These are phyloP conservation scores for Stellera chamaejasme DNA, from an alignment of 345 rosid genomes.

Conservation along the genomic window DNA sequence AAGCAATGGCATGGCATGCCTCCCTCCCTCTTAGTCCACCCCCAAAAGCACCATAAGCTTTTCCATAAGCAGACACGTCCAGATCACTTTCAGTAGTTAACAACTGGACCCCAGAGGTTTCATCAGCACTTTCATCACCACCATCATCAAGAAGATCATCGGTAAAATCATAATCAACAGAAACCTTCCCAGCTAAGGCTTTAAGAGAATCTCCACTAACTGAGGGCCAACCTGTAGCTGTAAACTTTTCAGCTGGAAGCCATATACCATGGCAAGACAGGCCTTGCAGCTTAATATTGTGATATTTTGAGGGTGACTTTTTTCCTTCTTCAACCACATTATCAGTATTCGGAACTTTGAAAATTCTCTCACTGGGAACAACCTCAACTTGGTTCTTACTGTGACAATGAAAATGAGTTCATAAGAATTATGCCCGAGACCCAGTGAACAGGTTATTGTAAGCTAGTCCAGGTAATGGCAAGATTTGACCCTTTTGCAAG, in stretches of 20 bases:
- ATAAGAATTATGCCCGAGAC: too few species aligned
- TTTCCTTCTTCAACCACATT: conserved; percentile 82
- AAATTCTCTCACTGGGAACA: conserved; percentile 38
- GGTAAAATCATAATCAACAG: conserved; percentile 49
- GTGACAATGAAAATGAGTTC: conserved; percentile 15
- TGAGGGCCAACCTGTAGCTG: conserved; percentile 87
- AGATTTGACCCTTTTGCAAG: too few species aligned
- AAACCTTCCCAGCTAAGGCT: conserved; percentile 68
- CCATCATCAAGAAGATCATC: conserved; percentile 37
- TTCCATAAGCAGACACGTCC: conserved; percentile 46
- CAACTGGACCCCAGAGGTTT: conserved; percentile 16
- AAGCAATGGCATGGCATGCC: conserved; percentile 89
- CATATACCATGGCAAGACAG: conserved; percentile 22
- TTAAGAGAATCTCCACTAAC: conserved; percentile 70
- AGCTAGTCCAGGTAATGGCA: too few species aligned
- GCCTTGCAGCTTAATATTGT: conserved; percentile 49
- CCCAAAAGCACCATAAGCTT: conserved; percentile 45
- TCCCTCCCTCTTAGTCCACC: conserved; percentile 56
- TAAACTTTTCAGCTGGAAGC: conserved; percentile 51
- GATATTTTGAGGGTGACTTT: conserved; percentile 57
- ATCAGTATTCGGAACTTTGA: conserved; percentile 70
- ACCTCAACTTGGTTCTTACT: conserved; percentile 35
- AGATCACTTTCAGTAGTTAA: conserved; percentile 17
- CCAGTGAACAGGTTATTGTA: too few species aligned
- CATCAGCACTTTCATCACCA: conserved; percentile 11